These are phyloP conservation scores for Talaromyces sp. DNA, from an alignment of 2,329 filamentous ascomycete genomes.

Conservation along the genomic window DNA sequence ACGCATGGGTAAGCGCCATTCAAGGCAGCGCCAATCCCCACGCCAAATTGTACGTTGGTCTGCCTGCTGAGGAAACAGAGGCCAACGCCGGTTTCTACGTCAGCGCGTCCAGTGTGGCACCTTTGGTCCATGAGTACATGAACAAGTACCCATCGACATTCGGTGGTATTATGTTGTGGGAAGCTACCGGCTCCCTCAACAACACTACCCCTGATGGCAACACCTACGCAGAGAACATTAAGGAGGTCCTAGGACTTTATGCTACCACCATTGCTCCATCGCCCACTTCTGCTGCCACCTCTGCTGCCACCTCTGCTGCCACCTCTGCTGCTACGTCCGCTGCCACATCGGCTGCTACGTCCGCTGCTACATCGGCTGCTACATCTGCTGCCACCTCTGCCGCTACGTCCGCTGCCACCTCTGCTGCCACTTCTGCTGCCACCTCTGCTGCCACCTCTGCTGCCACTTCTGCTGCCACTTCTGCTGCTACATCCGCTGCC, in stretches of 20 bases:
- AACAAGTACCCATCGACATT: slow-evolving; percentile 39
- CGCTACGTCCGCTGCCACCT: background rate
- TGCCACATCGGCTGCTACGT: background rate
- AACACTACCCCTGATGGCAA: slow-evolving; percentile 19
- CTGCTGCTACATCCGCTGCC: too few species aligned
- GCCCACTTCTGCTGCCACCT: slow-evolving; percentile 10
- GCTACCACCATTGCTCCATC: slow-evolving; percentile 21
- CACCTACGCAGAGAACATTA: slow-evolving; percentile 23
- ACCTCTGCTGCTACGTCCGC: background rate
- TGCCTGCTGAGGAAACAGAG: slow-evolving; percentile 37
- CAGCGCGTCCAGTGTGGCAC: slow-evolving; percentile 42
- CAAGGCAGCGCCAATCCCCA: slow-evolving; percentile 37
- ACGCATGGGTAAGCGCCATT: slow-evolving; percentile 44
- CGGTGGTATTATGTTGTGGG: slow-evolving; percentile 60
- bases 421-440: too few species aligned
- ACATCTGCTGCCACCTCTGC: background rate
- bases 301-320: background rate
- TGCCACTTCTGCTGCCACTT: too few species aligned
- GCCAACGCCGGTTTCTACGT: slow-evolving; percentile 42
- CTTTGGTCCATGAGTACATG: slow-evolving; percentile 42
- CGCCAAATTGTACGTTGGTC: slow-evolving; percentile 54
- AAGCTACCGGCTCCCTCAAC: slow-evolving; percentile 36
- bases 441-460: too few species aligned
- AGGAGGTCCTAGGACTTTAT: slow-evolving; percentile 17
- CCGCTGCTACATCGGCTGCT: background rate